Percentiles rank a stretch among this genome's conserved stretches.
Conservation (phyloP, 1,284 basidiomycete species). For the Termitomyces sp. region DNA sequence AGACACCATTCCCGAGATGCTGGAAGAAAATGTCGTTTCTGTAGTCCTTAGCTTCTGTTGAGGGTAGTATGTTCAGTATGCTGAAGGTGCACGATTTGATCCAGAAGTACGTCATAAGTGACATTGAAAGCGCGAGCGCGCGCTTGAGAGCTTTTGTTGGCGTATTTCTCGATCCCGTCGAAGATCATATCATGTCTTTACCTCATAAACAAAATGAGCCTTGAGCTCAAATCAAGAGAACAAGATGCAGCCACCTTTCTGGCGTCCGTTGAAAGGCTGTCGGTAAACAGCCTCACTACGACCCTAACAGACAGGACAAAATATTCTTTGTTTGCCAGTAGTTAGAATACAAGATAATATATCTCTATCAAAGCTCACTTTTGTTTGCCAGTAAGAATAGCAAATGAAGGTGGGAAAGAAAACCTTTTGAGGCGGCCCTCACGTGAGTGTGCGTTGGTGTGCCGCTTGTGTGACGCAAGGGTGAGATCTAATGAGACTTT, state of each 20-base stretch:
- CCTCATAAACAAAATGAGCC: conserved; percentile 19
- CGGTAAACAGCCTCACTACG: too few species aligned
- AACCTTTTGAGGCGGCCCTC: too few species aligned
- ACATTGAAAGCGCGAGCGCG: conserved; percentile 34
- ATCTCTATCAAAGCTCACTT: too few species aligned
- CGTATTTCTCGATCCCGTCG: conserved; percentile 33
- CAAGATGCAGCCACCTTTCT: conserved; percentile 26
- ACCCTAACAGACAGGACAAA: too few species aligned
- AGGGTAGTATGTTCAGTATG: conserved; percentile 27
- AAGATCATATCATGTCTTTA: conserved; percentile 37
- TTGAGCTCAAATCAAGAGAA: background rate
- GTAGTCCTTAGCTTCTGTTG: conserved; percentile 1
- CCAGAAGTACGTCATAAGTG: conserved; percentile 42
- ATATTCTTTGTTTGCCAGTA: too few species aligned
- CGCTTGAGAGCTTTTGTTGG: conserved; percentile 28
- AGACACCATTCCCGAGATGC: conserved; percentile 10
- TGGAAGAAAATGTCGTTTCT: background rate
- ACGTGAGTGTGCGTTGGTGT: too few species aligned
- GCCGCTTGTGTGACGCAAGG: too few species aligned
- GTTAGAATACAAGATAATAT: too few species aligned
- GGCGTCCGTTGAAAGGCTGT: too few species aligned
- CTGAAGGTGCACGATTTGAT: conserved; percentile 41
- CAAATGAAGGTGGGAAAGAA: too few species aligned
- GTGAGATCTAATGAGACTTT: too few species aligned
- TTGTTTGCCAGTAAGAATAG: too few species aligned